phyloP scores from a whole-genome alignment of 2,329 filamentous ascomycete species.

The Arthrinium puccinioides region DNA sequence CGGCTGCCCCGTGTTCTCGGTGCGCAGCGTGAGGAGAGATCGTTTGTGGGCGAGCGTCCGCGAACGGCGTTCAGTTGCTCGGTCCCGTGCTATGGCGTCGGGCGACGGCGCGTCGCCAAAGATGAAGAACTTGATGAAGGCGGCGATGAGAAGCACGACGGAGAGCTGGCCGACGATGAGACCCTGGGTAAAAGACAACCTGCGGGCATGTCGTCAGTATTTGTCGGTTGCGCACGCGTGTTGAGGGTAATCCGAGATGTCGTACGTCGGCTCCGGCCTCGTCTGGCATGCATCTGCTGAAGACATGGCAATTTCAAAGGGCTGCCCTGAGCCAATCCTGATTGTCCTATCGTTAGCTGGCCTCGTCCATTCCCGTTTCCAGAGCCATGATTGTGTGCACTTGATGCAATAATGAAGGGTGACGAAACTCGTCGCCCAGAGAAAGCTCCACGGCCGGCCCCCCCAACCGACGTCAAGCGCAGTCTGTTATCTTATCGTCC shows the following conservation, averaged over 20 bases:
- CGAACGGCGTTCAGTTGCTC: constrained; percentile 67
- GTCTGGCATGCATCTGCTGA: constrained; percentile 22
- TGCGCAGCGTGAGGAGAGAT: constrained; percentile 58
- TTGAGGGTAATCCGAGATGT: constrained; percentile 6
- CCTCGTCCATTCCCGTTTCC: too few species aligned
- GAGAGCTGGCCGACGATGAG: constrained; percentile 90
- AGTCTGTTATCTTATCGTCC: too few species aligned
- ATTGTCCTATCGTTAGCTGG: too few species aligned
- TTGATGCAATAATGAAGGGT: too few species aligned
- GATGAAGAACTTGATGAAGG: constrained; percentile 99
- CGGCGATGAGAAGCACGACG: constrained; percentile 81
- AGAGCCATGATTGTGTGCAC: too few species aligned
- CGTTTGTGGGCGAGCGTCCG: constrained; percentile 70
- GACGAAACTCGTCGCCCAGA: too few species aligned
- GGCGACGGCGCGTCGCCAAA: constrained; percentile 88
- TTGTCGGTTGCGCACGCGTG: constrained; percentile 2
- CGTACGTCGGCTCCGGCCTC: constrained; percentile 25
- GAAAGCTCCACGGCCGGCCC: too few species aligned
- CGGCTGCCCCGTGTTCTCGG: constrained; percentile 27
- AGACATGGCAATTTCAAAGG: too few species aligned
- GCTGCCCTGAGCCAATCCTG: constrained; percentile 2
- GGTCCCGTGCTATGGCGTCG: constrained; percentile 69
- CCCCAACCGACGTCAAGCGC: too few species aligned
- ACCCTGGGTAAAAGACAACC: constrained; percentile 86
- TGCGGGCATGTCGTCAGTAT: constrained; percentile 26